A percentile compares a stretch with the other conserved stretches of the same genome.
These are phyloP conservation scores for Phytophthora chlamydospora DNA, from an alignment of 352 stramenopile genomes.

Conservation along the genomic window DNA sequence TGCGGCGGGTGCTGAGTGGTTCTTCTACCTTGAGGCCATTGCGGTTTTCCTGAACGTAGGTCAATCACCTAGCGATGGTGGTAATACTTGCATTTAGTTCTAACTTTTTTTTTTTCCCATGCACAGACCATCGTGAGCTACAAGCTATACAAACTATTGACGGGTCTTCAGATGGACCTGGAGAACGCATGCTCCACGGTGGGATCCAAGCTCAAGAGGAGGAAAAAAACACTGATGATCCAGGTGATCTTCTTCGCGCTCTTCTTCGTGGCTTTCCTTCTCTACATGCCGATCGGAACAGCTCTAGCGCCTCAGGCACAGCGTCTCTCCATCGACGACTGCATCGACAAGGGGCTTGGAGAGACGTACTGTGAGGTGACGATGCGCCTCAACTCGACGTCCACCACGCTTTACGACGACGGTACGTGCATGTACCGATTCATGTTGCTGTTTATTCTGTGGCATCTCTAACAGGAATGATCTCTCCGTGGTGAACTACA, in stretches of 20 bases:
- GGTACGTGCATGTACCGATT: conserved; percentile 33
- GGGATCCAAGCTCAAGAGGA: conserved; percentile 33
- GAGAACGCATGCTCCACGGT: conserved; percentile 37
- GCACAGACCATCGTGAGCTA: conserved; percentile 52
- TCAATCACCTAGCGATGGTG: neutral
- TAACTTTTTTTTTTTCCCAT: conserved; percentile 1
- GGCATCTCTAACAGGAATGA: neutral
- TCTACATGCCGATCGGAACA: conserved; percentile 64
- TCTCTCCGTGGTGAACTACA: conserved; percentile 10
- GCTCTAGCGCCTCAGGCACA: conserved; percentile 27
- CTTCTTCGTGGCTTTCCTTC: conserved; percentile 64
- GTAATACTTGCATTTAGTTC: neutral
- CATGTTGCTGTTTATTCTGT: neutral
- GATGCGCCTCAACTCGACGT: conserved; percentile 59
- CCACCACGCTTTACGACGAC: conserved; percentile 77
- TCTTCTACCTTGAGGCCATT: conserved; percentile 62
- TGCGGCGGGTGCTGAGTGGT: conserved; percentile 55
- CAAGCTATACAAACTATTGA: conserved; percentile 51
- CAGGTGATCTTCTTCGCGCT: conserved; percentile 46
- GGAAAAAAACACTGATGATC: conserved; percentile 49
- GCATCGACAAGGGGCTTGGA: conserved; percentile 58
- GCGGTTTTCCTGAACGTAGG: conserved; percentile 59
- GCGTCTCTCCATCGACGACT: conserved; percentile 53
- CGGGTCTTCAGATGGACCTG: conserved; percentile 35
- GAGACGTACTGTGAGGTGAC: conserved; percentile 65